These are phyloP conservation scores for Mucor circinelloides DNA, from an alignment of 371 early-diverging fungal genomes.

Conservation along the genomic window DNA sequence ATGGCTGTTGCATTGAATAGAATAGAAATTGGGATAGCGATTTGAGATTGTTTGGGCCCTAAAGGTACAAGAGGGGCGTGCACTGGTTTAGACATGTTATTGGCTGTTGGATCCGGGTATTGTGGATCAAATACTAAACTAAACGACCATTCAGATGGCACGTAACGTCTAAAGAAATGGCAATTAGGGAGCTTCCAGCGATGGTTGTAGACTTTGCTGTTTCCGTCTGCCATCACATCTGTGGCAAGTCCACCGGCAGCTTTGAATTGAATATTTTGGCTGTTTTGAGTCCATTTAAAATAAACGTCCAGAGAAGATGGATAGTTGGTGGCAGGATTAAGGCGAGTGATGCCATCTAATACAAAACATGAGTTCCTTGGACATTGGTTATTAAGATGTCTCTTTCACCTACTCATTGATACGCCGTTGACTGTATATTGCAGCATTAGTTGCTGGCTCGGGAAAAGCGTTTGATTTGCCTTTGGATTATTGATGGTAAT, in stretches of 20 bases:
- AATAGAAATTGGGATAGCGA: conserved; percentile 7
- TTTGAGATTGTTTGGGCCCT: conserved; percentile 3
- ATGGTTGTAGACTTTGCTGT: conserved; percentile 5
- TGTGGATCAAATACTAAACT: conserved; percentile 16
- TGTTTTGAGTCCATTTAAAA: conserved; percentile 14
- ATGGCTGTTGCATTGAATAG: conserved; percentile 1
- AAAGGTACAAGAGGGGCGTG: neutral
- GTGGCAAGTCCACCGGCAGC: conserved; percentile 6
- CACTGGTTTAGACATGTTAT: neutral
- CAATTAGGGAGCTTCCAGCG: conserved; percentile 22
- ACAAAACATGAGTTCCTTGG: no score
- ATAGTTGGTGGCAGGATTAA: conserved; percentile 1
- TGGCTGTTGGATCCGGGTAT: conserved; percentile 1
- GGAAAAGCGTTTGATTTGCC: conserved; percentile 7
- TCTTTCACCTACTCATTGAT: conserved; percentile 1
- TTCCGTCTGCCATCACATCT: conserved; percentile 7
- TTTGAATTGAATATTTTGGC: conserved; percentile 6
- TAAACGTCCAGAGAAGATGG: conserved; percentile 18
- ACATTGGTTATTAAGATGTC: neutral
- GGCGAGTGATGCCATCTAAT: neutral
- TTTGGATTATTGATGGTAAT: conserved; percentile 2
- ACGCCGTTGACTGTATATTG: conserved; percentile 5
- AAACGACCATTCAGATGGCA: conserved; percentile 18
- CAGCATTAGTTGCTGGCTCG: conserved; percentile 1
- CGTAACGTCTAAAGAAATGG: conserved; percentile 23